These are phyloP conservation scores for Nannizziopsis barbatae DNA, from an alignment of 2,329 filamentous ascomycete genomes.

Conservation along the genomic window DNA sequence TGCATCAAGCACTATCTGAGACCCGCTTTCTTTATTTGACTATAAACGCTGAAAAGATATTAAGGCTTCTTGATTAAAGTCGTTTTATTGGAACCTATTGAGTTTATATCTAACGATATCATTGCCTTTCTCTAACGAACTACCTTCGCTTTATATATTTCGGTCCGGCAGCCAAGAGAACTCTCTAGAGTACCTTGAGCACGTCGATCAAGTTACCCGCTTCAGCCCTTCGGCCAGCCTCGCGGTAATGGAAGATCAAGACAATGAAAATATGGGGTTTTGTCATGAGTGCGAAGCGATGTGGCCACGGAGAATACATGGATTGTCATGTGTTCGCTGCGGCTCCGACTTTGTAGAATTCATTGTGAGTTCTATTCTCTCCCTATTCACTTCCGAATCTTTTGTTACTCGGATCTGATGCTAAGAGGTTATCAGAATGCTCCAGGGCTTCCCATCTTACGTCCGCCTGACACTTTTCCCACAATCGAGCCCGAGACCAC, in stretches of 20 bases:
- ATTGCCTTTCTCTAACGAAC: too few species aligned
- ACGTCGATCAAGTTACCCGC: too few species aligned
- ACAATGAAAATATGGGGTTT: slow-evolving; percentile 47
- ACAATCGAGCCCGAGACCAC: slow-evolving; percentile 22
- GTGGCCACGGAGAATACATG: slow-evolving; percentile 64
- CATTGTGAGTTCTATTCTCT: slow-evolving; percentile 50
- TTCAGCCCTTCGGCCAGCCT: background rate
- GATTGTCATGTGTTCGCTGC: slow-evolving; percentile 66
- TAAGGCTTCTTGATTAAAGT: too few species aligned
- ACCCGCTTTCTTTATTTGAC: too few species aligned
- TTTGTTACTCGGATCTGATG: slow-evolving; percentile 6
- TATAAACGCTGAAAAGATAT: too few species aligned
- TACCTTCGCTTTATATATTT: too few species aligned
- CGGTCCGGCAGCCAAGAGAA: too few species aligned
- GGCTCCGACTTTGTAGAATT: slow-evolving; percentile 62
- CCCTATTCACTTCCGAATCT: slow-evolving; percentile 1
- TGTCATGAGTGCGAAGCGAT: slow-evolving; percentile 74
- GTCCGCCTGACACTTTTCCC: slow-evolving; percentile 8
- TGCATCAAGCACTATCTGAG: too few species aligned
- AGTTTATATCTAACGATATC: too few species aligned
- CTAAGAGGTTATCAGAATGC: slow-evolving; percentile 2
- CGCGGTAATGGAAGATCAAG: slow-evolving; percentile 26
- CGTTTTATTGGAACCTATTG: too few species aligned
- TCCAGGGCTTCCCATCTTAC: too few species aligned
- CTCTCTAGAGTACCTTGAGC: too few species aligned